Evolutionary conservation across 1,284 basidiomycete genomes (phyloP), one percentile per base, ranked within the genome.

Genomic region (Volvariella volvacea): DNA sequence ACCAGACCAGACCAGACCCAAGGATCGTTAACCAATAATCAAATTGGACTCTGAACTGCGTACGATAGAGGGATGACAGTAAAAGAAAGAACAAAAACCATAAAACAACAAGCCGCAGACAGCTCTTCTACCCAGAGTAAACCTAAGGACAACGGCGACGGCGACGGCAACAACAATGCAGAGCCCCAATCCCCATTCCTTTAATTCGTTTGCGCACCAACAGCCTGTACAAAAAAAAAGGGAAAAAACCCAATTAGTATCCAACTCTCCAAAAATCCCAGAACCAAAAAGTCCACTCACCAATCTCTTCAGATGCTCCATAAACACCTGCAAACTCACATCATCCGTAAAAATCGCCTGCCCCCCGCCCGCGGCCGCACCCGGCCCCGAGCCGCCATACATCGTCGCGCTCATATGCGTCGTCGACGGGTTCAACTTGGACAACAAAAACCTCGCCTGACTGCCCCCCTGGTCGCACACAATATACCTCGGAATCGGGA

Each of bases 281-380:
- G 19, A 4, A 37, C 20, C 45, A 25, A 32, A 19, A 2, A 67
- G 36, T 21, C 30, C 15, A 56, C 83, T 55, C 55, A 85, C 89
- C 70, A 94, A 65, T 57, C 91, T 79, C 65, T 93, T 93, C 64
- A 93, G 70, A 69, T 92, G 88, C 62, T 94, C 91, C 92, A 94
- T 94, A 71, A 96, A 95, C 47, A 95, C 89, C 63, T 94, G 92
- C 67, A 95, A 76, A 62, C 90, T 94, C 49, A 99, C 95, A 66
- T 99, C 96, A 66, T 99, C 96, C 44, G 96, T 99, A 64, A 98
- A 97, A 68, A 99, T 98, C 14, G 93, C 92, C 62, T 92, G 88
- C 2, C 94, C 95, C 1, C 76, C 64, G 36, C 75, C 78, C 25
- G 79, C 76, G 30, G 30, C 34, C 15, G 34, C n/a, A 4, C 74